phyloP scores from a whole-genome alignment of 2,329 filamentous ascomycete species.

The Curvularia spicifera region DNA sequence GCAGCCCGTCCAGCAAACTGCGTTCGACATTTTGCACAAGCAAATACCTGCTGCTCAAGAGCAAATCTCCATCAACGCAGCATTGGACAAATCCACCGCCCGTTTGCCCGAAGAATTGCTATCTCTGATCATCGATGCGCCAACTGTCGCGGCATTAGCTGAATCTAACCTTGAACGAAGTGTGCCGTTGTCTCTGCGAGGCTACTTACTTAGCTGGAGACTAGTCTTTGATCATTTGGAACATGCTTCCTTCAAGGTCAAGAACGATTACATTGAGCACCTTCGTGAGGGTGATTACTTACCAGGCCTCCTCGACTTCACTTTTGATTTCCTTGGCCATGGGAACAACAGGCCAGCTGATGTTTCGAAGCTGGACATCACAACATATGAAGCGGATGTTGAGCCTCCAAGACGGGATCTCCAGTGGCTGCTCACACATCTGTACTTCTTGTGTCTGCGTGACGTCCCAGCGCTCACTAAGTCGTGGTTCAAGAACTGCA shows the following conservation, averaged over 20 bases:
- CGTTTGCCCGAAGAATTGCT: slow-evolving; percentile 83
- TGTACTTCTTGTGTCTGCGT: slow-evolving; percentile 83
- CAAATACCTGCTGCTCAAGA: slow-evolving; percentile 81
- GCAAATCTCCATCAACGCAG: slow-evolving; percentile 78
- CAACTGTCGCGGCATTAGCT: slow-evolving; percentile 70
- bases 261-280: slow-evolving; percentile 78
- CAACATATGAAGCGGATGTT: slow-evolving; percentile 64
- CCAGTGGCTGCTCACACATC: slow-evolving; percentile 81
- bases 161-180: slow-evolving; percentile 68
- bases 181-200: slow-evolving; percentile 73
- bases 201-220: slow-evolving; percentile 88
- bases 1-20: slow-evolving; percentile 75
- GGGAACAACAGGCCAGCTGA: slow-evolving; percentile 74
- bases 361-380: slow-evolving; percentile 72
- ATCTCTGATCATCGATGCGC: slow-evolving; percentile 80
- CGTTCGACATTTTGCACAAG: slow-evolving; percentile 79
- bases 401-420: slow-evolving; percentile 74
- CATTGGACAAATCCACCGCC: slow-evolving; percentile 73
- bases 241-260: slow-evolving; percentile 79
- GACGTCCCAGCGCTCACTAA: slow-evolving; percentile 81
- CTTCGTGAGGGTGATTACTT: slow-evolving; percentile 77
- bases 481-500: slow-evolving; percentile 82
- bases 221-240: slow-evolving; percentile 86
- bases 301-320: slow-evolving; percentile 73
- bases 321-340: slow-evolving; percentile 84